These are phyloP conservation scores for Alternaria consortialis DNA, from an alignment of 2,329 filamentous ascomycete species.

Conservation along the genomic window DNA sequence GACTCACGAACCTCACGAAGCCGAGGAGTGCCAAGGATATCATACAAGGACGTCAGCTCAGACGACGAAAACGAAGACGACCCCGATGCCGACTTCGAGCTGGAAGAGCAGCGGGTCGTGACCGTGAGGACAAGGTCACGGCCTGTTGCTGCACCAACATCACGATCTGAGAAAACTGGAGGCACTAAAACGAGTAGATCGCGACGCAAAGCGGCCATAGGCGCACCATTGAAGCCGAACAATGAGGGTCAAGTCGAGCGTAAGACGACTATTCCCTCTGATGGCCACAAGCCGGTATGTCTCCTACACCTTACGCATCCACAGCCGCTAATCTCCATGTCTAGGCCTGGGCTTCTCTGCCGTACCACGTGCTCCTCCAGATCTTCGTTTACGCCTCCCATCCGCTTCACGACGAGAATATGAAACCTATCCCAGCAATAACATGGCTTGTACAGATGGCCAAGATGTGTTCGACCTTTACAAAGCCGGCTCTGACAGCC, in stretches of 20 bases:
- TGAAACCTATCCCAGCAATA: constrained; percentile 55
- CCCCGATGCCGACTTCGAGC: constrained; percentile 39
- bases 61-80: constrained; percentile 30
- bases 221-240: constrained; percentile 41
- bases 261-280: constrained; percentile 33
- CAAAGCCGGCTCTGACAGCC: constrained; percentile 76
- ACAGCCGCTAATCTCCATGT: background rate
- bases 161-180: constrained; percentile 20
- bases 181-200: constrained; percentile 13
- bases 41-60: constrained; percentile 47
- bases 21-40: constrained; percentile 29
- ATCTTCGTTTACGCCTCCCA: constrained; percentile 75
- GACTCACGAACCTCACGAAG: constrained; percentile 18
- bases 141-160: constrained; percentile 13
- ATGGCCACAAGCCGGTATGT: constrained; percentile 33
- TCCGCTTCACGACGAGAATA: constrained; percentile 62
- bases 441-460: constrained; percentile 73
- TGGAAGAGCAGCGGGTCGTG: constrained; percentile 24
- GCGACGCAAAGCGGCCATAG: constrained; percentile 29
- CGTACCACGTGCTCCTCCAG: constrained; percentile 73
- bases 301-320: fast-evolving
- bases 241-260: constrained; percentile 5
- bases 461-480: constrained; percentile 67
- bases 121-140: constrained; percentile 20
- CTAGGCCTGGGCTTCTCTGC: constrained; percentile 58